Base-by-base conservation (phyloP, 2,329 filamentous ascomycete genomes). In the Epichloe hybrida region DNA sequence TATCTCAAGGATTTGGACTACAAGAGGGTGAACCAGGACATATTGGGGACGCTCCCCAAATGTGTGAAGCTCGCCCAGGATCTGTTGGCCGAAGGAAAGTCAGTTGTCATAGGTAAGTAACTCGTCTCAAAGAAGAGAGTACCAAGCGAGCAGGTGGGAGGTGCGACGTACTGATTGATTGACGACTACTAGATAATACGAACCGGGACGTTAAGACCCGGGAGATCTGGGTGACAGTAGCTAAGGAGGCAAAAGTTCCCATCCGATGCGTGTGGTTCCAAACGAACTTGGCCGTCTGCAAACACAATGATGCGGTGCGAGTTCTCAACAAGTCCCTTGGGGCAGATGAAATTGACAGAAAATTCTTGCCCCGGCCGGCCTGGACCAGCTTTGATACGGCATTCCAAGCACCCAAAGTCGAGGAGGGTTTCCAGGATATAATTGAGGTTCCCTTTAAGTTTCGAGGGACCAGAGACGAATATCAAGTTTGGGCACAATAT, bases 181-280 rank as follows among this genome's bases (percentile, higher is more conserved):
- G 39, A 49, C 20, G 20, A 38, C 13, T 9, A 8, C 51, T 47
- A 93, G 93, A 98, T 67, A 97, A 95, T 65, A 97, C 93, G n/a
- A 98, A 98, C 64, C 80, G 90, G 34, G 86, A 95, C 67, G 65
- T 74, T 11, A 84, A 87, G 49, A 88, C 84, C 23, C 78, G 93
- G 56, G 75, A 77, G n/a, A 70, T 86, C 53, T 97, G 91, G 91
- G 68, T 88, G 35, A 71, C 79, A 27, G 68, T 97, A 34, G 89
- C 89, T 17, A 76, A 75, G 56, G 83, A 84, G 59, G 70, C 80
- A 60, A 72, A 78, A 3, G 73, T 94, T 2, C 84, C 86, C 2
- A 85, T 95, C 58, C 84, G 91, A 45, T 95, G 91, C 62, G 74
- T 97, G 9, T 84, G 86, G 66, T 93, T 98, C 70, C 85, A 83